Conservation (phyloP, 805 yeast species). For the Schwanniomyces yamadae region DNA sequence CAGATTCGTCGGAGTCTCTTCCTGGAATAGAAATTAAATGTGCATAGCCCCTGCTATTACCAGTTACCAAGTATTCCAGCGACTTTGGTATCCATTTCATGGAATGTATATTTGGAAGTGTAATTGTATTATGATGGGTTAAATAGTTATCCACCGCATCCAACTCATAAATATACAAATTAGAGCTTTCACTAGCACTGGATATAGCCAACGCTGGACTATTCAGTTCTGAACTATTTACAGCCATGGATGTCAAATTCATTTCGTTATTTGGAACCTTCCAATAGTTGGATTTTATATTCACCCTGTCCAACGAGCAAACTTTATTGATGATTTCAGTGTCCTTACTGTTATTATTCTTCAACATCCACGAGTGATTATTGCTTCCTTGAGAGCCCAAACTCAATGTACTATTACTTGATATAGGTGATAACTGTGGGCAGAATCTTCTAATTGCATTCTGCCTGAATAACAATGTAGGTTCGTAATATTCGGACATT, state of each 20-base stretch:
- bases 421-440: constrained; percentile 21
- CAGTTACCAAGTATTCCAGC: constrained; percentile 55
- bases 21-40: constrained; percentile 68
- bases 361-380: constrained; percentile 29
- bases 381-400: constrained; percentile 2
- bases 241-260: constrained; percentile 46
- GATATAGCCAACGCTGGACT: constrained; percentile 52
- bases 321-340: constrained; percentile 41
- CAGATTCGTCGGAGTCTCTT: constrained; percentile 32
- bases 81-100: constrained; percentile 51
- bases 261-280: constrained; percentile 42
- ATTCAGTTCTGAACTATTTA: constrained; percentile 12
- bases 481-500: constrained; percentile 37
- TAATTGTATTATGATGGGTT: constrained; percentile 58
- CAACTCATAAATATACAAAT: constrained; percentile 52
- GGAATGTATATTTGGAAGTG: constrained; percentile 54
- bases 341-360: constrained; percentile 23
- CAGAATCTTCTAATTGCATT: constrained; percentile 36
- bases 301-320: constrained; percentile 39
- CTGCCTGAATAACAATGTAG: constrained; percentile 41
- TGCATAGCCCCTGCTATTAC: constrained; percentile 73
- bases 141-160: constrained; percentile 39
- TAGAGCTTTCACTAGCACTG: constrained; percentile 44
- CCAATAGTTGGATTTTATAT: constrained; percentile 46
- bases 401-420: constrained; percentile 6